phyloP scores from a whole-genome alignment of 176 grass and related monocot species.

The Eragrostis nindensis region DNA sequence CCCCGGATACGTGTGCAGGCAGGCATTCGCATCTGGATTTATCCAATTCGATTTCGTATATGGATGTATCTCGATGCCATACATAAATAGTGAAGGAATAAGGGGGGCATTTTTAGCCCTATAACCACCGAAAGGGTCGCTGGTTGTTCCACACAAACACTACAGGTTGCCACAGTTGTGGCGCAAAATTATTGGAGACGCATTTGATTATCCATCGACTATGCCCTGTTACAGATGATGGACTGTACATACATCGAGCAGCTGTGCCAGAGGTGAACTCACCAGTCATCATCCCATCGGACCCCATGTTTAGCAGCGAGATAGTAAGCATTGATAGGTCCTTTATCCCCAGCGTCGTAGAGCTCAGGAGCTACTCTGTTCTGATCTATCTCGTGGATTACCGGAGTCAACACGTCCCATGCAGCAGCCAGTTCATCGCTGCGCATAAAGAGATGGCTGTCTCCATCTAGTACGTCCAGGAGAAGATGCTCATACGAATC shows the following conservation, averaged over 20 bases:
- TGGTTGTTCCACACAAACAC: too few species aligned
- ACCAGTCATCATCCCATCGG: conserved; percentile 81
- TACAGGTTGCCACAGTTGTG: too few species aligned
- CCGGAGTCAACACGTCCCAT: conserved; percentile 75
- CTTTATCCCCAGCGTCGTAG: conserved; percentile 76
- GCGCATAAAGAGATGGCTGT: conserved; percentile 94
- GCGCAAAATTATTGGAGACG: too few species aligned
- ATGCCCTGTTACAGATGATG: not conserved
- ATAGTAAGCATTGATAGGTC: conserved; percentile 87
- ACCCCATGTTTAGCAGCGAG: conserved; percentile 88
- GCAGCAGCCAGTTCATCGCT: conserved; percentile 89
- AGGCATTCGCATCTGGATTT: too few species aligned
- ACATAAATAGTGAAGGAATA: not conserved
- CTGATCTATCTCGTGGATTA: conserved; percentile 77
- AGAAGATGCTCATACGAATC: conserved; percentile 97
- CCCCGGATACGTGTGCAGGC: too few species aligned
- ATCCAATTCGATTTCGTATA: not conserved
- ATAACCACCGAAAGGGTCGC: too few species aligned
- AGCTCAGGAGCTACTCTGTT: conserved; percentile 77
- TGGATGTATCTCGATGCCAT: not conserved
- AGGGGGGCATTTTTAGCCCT: not conserved
- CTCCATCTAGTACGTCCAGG: conserved; percentile 84
- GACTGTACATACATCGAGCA: conserved; percentile 17
- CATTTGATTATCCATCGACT: not conserved
- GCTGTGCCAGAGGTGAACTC: not conserved